Percentiles rank a stretch among this genome's conserved stretches.
phyloP scores from a whole-genome alignment of 768 basidiomycete genomes.

The Naganishia kalamii region DNA sequence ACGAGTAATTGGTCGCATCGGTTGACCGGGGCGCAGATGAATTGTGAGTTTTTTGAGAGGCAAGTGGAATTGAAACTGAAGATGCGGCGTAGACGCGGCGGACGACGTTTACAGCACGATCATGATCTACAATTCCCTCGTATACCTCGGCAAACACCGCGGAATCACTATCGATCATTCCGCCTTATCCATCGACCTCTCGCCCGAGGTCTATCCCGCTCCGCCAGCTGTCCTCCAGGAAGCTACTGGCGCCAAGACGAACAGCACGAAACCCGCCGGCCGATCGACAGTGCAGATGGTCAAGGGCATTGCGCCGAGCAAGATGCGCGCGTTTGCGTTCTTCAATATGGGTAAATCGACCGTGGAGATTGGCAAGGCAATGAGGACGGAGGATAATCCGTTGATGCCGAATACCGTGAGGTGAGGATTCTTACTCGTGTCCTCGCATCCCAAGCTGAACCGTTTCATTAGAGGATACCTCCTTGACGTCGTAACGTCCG shows the following conservation, averaged over 20 bases:
- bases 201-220: not conserved
- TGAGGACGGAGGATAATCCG: not conserved
- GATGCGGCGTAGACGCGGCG: slow-evolving; percentile 37
- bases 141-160: slow-evolving; percentile 20
- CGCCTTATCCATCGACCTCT: not conserved
- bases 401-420: not conserved
- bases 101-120: slow-evolving; percentile 39
- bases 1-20: slow-evolving; percentile 33
- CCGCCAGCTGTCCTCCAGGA: not conserved
- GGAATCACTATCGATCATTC: slow-evolving; percentile 2
- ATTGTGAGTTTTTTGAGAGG: slow-evolving; percentile 38
- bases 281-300: not conserved
- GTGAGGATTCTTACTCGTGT: not conserved
- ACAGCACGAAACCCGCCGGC: not conserved
- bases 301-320: not conserved
- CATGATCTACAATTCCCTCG: slow-evolving; percentile 30
- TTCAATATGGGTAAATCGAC: slow-evolving; percentile 1
- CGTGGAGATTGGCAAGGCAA: slow-evolving; percentile 2
- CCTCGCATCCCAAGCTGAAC: not conserved
- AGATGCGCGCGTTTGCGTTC: slow-evolving; percentile 3
- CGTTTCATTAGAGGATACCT: not conserved
- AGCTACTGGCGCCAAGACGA: not conserved
- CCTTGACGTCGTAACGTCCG: not conserved
- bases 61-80: too few species aligned
- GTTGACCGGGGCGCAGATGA: slow-evolving; percentile 29